A percentile compares a stretch with the other conserved stretches of the same genome.
phyloP scores from a whole-genome alignment of 257 asterid species.

The Capsicum rhomboideum region DNA sequence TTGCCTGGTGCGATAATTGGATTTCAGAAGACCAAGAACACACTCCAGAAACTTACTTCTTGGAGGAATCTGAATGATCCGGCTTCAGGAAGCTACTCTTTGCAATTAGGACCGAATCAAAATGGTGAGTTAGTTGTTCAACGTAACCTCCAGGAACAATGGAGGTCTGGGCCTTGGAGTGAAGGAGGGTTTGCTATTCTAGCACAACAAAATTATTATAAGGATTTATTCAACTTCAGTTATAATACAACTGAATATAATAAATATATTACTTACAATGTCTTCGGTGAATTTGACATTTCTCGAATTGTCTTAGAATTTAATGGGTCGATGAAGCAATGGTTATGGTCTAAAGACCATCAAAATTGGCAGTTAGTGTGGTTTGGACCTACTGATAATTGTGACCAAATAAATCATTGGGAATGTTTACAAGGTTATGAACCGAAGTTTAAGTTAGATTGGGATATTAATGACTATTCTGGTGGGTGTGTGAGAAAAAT shows the following conservation, averaged over 20 bases:
- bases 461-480: not conserved
- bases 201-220: not conserved
- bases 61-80: not conserved
- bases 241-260: not conserved
- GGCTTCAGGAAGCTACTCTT: not conserved
- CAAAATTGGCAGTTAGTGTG: not conserved
- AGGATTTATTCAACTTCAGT: conserved; percentile 3
- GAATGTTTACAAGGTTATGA: conserved; percentile 12
- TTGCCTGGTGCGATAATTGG: conserved; percentile 9
- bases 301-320: conserved; percentile 8
- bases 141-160: not conserved
- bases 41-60: conserved; percentile 1
- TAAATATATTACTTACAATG: conserved; percentile 5
- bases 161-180: conserved; percentile 6
- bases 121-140: not conserved
- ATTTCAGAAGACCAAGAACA: not conserved
- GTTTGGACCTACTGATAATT: not conserved
- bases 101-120: not conserved
- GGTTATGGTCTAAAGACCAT: conserved; percentile 1
- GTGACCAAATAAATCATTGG: not conserved
- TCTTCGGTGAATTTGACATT: not conserved
- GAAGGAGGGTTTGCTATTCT: not conserved
- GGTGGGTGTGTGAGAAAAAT: conserved; percentile 18
- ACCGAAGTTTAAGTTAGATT: not conserved
- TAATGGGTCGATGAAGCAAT: not conserved